A percentile compares a stretch with the other conserved stretches of the same genome.
Conservation (phyloP, 1,139 yeast species). For the Magnusiomyces ingens region DNA sequence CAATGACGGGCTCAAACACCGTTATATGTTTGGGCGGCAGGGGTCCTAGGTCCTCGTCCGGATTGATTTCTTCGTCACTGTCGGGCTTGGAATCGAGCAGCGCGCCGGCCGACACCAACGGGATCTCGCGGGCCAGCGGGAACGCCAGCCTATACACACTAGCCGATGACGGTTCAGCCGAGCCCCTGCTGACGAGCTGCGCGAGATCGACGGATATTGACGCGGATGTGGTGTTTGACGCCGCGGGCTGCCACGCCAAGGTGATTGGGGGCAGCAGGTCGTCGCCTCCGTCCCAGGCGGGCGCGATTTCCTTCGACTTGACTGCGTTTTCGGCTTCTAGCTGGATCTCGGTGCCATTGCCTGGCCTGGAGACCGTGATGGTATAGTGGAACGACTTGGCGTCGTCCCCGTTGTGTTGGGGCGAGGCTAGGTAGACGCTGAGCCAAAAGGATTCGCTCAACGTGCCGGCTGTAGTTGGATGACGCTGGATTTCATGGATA, state of each 20-base stretch:
- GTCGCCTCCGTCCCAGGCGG: neutral
- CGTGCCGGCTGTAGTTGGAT: neutral
- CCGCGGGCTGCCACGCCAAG: neutral
- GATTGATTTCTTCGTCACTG: neutral
- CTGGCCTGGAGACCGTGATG: neutral
- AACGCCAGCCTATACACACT: neutral
- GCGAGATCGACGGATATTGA: neutral
- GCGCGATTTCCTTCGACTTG: neutral
- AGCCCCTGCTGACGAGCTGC: neutral
- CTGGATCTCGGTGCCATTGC: neutral
- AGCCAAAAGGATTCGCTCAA: neutral
- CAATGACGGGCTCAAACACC: neutral
- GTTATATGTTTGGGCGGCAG: neutral
- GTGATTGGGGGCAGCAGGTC: conserved; percentile 1
- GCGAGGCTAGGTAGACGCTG: neutral
- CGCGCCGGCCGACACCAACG: neutral
- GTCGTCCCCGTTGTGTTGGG: neutral
- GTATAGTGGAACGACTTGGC: neutral
- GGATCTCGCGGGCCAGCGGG: neutral
- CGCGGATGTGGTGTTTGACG: neutral
- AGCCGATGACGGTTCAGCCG: neutral
- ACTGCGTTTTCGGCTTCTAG: neutral
- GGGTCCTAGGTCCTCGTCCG: neutral
- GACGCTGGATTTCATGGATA: neutral
- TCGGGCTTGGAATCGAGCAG: neutral